Percentiles rank a stretch among this genome's conserved stretches.
phyloP scores from a whole-genome alignment of 2,329 filamentous ascomycete species.

The Paecilomyces variotii region DNA sequence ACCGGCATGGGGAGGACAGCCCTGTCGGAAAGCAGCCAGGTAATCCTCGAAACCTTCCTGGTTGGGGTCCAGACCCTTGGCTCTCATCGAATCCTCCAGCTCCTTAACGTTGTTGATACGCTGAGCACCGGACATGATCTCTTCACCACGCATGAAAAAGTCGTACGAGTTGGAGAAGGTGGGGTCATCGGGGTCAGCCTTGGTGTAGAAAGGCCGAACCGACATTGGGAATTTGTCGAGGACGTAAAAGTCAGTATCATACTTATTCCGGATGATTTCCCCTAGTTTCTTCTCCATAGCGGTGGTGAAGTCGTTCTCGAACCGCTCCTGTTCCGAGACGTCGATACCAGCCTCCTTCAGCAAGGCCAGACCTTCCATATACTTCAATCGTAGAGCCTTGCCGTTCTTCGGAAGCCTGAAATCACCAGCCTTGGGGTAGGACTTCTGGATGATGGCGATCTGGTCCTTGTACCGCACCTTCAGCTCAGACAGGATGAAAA shows the following conservation, averaged over 20 bases:
- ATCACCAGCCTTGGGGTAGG: slow-evolving; percentile 43
- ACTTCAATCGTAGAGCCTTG: slow-evolving; percentile 42
- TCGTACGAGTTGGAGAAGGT: slow-evolving; percentile 61
- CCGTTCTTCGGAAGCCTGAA: slow-evolving; percentile 43
- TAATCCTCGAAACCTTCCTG: slow-evolving; percentile 56
- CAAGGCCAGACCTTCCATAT: slow-evolving; percentile 41
- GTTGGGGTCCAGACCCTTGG: slow-evolving; percentile 52
- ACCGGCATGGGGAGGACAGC: slow-evolving; percentile 57
- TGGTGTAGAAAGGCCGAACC: slow-evolving; percentile 87
- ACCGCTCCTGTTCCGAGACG: slow-evolving; percentile 40
- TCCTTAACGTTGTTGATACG: slow-evolving; percentile 56
- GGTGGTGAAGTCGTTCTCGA: slow-evolving; percentile 41
- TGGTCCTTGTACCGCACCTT: slow-evolving; percentile 37
- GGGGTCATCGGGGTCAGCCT: slow-evolving; percentile 62
- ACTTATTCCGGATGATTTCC: slow-evolving; percentile 76
- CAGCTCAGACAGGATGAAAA: slow-evolving; percentile 41
- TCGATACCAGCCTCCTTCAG: slow-evolving; percentile 44
- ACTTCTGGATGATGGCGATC: slow-evolving; percentile 40
- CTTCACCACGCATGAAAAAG: slow-evolving; percentile 64
- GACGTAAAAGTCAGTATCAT: slow-evolving; percentile 91
- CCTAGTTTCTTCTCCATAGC: slow-evolving; percentile 63
- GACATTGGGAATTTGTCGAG: slow-evolving; percentile 91
- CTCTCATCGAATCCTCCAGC: slow-evolving; percentile 50
- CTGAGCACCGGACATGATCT: slow-evolving; percentile 61
- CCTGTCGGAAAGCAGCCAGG: slow-evolving; percentile 56